A percentile compares a stretch with the other conserved stretches of the same genome.
phyloP scores from a whole-genome alignment of 2,329 filamentous ascomycete genomes.

The Penicillium griseofulvum region DNA sequence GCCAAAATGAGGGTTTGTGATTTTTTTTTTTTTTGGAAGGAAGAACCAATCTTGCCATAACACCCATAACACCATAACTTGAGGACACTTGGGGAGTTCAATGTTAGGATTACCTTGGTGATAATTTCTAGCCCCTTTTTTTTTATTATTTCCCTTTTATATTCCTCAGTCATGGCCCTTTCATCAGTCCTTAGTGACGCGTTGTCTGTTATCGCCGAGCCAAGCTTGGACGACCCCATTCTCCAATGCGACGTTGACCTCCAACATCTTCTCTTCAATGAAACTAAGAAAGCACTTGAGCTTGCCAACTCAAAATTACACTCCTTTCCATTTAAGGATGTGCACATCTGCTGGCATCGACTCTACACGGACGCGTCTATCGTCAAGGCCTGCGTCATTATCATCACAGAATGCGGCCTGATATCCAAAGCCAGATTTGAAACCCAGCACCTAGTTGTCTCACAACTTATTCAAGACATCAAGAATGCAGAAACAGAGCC shows the following conservation, averaged over 20 bases:
- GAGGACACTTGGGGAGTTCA: neutral
- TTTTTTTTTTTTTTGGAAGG: neutral
- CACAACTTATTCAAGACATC: conserved; percentile 16
- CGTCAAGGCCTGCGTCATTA: conserved; percentile 41
- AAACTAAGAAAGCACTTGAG: conserved; percentile 44
- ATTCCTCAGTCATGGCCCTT: conserved; percentile 21
- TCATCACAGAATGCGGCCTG: conserved; percentile 27
- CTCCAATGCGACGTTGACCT: conserved; percentile 30
- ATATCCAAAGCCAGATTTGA: neutral
- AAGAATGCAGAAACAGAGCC: conserved; percentile 7
- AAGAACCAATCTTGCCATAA: neutral
- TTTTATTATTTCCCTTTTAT: neutral
- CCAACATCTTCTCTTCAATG: conserved; percentile 25
- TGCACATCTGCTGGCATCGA: conserved; percentile 56
- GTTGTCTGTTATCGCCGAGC: conserved; percentile 30
- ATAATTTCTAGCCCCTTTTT: neutral
- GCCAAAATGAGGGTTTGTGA: neutral
- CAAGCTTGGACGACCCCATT: conserved; percentile 36
- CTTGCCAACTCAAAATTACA: conserved; percentile 55
- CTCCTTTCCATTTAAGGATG: conserved; percentile 56
- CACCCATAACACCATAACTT: neutral
- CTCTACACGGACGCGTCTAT: conserved; percentile 59
- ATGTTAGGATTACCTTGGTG: neutral
- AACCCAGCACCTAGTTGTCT: conserved; percentile 5
- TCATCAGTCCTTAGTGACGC: conserved; percentile 21